These are phyloP conservation scores for Colletotrichum sp. DNA, from an alignment of 2,329 filamentous ascomycete genomes.

Conservation along the genomic window DNA sequence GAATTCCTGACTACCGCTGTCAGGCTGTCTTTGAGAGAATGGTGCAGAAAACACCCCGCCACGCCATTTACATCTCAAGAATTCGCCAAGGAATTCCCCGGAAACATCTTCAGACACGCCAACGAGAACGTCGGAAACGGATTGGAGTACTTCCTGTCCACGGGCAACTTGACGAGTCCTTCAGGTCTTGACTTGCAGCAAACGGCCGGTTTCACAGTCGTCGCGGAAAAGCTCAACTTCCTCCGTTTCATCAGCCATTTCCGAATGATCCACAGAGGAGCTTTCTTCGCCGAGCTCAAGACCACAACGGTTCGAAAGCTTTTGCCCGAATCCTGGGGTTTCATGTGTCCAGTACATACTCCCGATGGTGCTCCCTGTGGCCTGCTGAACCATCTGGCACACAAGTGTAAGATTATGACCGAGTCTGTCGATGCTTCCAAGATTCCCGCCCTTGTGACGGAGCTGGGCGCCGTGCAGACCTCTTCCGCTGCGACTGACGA, in stretches of 20 bases:
- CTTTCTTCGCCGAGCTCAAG: constrained; percentile 97
- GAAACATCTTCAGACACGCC: constrained; percentile 77
- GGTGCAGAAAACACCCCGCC: constrained; percentile 59
- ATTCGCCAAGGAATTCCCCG: constrained; percentile 81
- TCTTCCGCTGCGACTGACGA: constrained; percentile 83
- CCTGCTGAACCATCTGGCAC: constrained; percentile 90
- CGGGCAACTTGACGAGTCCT: constrained; percentile 89
- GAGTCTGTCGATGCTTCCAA: constrained; percentile 74
- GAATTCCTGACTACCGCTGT: constrained; percentile 74
- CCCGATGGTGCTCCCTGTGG: constrained; percentile 96
- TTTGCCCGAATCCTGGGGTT: constrained; percentile 96
- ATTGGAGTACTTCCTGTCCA: constrained; percentile 95
- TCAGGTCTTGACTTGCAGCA: constrained; percentile 95
- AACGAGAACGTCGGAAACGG: constrained; percentile 89
- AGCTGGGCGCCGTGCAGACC: constrained; percentile 78
- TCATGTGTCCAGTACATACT: constrained; percentile 95
- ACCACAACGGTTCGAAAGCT: constrained; percentile 97
- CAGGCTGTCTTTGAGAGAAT: constrained; percentile 60
- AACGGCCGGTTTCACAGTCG: constrained; percentile 91
- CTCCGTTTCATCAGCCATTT: constrained; percentile 98
- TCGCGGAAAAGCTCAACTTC: constrained; percentile 99
- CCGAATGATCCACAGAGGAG: constrained; percentile 98
- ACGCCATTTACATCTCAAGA: constrained; percentile 77
- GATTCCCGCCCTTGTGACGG: constrained; percentile 74
- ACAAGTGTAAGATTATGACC: constrained; percentile 92